phyloP scores from a whole-genome alignment of 495 filamentous ascomycete genomes.

The Rusavskia elegans region DNA sequence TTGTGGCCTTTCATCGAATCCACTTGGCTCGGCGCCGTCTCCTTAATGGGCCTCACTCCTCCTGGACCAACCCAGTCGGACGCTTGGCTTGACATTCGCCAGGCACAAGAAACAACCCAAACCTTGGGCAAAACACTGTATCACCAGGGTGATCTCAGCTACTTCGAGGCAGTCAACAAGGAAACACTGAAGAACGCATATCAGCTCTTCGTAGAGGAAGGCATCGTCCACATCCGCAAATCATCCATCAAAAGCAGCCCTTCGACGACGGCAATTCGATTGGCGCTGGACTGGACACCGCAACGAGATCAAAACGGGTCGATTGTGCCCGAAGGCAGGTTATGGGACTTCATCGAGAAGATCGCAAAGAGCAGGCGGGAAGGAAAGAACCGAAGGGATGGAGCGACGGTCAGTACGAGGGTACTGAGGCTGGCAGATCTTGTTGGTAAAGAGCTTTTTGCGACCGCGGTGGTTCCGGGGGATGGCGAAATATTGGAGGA shows the following conservation, averaged over 20 bases:
- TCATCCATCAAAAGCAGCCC: constrained; percentile 40
- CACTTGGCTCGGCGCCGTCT: constrained; percentile 76
- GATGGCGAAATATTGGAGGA: not conserved
- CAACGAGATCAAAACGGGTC: constrained; percentile 41
- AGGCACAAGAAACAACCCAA: constrained; percentile 71
- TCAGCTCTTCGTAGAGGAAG: constrained; percentile 75
- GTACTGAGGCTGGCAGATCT: constrained; percentile 60
- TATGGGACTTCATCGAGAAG: constrained; percentile 83
- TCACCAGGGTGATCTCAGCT: constrained; percentile 89
- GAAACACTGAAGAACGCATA: constrained; percentile 90
- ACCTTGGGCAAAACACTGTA: constrained; percentile 93
- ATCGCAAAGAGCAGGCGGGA: constrained; percentile 72
- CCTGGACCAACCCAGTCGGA: constrained; percentile 42
- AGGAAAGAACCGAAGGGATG: constrained; percentile 89
- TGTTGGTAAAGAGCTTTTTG: constrained; percentile 36
- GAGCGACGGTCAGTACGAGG: constrained; percentile 71
- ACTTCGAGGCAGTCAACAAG: constrained; percentile 97
- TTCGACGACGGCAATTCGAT: constrained; percentile 39
- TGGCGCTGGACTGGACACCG: constrained; percentile 69
- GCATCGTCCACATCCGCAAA: constrained; percentile 61
- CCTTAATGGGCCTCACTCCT: constrained; percentile 70
- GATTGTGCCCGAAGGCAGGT: constrained; percentile 49
- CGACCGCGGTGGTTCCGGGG: constrained; percentile 3
- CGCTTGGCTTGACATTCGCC: constrained; percentile 61
- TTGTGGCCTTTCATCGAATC: constrained; percentile 97